Evolutionary conservation across 371 early-diverging fungal species (phyloP).

Genomic region (Mortierella sp.): DNA sequence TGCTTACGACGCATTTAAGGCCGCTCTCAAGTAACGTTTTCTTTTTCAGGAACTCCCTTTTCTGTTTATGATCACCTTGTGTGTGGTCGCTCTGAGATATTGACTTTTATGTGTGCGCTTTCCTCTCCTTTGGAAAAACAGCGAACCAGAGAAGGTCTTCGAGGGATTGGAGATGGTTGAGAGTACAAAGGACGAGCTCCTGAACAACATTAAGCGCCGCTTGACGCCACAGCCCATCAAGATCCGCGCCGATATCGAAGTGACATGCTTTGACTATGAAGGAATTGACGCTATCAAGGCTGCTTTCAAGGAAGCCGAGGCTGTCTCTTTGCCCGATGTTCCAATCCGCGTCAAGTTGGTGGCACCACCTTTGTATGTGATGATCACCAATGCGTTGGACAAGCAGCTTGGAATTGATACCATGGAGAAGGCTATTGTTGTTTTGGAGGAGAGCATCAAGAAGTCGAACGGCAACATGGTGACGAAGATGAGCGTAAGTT

Average conservation of each 20-base stretch:
- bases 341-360: slow-evolving; percentile 83
- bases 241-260: slow-evolving; percentile 98
- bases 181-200: slow-evolving; percentile 80
- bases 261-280: slow-evolving; percentile 95
- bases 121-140: too few species aligned
- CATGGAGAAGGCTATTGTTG: slow-evolving; percentile 89
- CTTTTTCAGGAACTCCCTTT: too few species aligned
- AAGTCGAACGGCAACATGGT: slow-evolving; percentile 80
- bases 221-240: slow-evolving; percentile 97
- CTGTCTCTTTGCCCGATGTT: slow-evolving; percentile 84
- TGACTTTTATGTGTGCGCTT: slow-evolving; percentile 65
- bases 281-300: slow-evolving; percentile 97
- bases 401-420: slow-evolving; percentile 87
- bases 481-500: slow-evolving; percentile 86
- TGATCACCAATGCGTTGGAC: slow-evolving; percentile 90
- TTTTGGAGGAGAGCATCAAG: slow-evolving; percentile 85
- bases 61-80: too few species aligned
- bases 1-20: slow-evolving; percentile 96
- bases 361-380: slow-evolving; percentile 96
- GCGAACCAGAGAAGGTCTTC: slow-evolving; percentile 92
- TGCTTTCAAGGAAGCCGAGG: slow-evolving; percentile 92
- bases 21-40: slow-evolving; percentile 92
- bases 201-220: slow-evolving; percentile 87
- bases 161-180: slow-evolving; percentile 78
- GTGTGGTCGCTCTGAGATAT: too few species aligned